Conservation (phyloP, 1,284 basidiomycete species). For the Malassezia equina region DNA sequence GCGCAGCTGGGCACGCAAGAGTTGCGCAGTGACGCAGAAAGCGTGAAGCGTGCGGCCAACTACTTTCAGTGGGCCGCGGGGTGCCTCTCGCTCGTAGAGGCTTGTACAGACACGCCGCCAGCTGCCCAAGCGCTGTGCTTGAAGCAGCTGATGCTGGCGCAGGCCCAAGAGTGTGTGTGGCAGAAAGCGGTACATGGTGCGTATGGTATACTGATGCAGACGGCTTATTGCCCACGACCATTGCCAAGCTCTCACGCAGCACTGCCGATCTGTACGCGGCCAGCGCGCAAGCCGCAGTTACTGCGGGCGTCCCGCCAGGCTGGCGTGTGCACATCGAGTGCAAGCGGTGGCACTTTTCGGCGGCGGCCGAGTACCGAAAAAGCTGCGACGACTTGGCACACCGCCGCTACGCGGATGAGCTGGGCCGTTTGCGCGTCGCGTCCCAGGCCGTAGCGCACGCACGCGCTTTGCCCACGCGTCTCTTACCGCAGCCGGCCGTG, state of each 20-base stretch:
- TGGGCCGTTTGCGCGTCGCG: slow-evolving; percentile 35
- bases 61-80: slow-evolving; percentile 39
- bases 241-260: slow-evolving; percentile 73
- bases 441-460: slow-evolving; percentile 59
- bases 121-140: slow-evolving; percentile 46
- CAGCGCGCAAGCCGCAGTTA: slow-evolving; percentile 17
- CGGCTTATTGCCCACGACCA: slow-evolving; percentile 68
- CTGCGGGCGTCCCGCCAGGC: slow-evolving; percentile 52
- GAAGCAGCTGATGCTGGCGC: slow-evolving; percentile 72
- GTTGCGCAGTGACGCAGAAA: slow-evolving; percentile 29
- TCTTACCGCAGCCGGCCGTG: slow-evolving; percentile 51
- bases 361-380: slow-evolving; percentile 79
- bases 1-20: slow-evolving; percentile 28
- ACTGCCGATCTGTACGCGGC: slow-evolving; percentile 49
- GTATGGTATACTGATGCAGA: slow-evolving; percentile 38
- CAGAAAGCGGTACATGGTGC: slow-evolving; percentile 68
- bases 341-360: slow-evolving; percentile 76
- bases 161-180: slow-evolving; percentile 96
- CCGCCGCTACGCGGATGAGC: slow-evolving; percentile 50
- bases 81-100: slow-evolving; percentile 21
- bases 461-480: slow-evolving; percentile 61
- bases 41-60: slow-evolving; percentile 33
- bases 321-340: slow-evolving; percentile 74
- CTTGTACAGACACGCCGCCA: slow-evolving; percentile 18
- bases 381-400: slow-evolving; percentile 81